Conservation (phyloP, 2,329 filamentous ascomycete genomes). For the Monosporascus sp. region DNA sequence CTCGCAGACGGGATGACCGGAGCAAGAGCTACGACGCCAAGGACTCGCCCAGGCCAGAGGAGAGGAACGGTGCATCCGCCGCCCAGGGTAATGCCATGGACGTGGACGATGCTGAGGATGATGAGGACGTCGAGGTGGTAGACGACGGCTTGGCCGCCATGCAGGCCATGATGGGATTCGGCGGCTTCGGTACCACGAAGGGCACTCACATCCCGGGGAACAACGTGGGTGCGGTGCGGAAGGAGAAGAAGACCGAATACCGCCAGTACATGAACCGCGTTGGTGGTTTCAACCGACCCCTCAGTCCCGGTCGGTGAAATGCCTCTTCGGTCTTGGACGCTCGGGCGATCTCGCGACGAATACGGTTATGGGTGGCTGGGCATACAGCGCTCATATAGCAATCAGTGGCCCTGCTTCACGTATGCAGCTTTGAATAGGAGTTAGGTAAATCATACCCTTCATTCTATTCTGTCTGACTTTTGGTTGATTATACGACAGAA, state of each 20-base stretch:
- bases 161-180: conserved; percentile 86
- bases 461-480: background rate
- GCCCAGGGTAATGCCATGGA: conserved; percentile 21
- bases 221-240: conserved; percentile 72
- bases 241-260: conserved; percentile 93
- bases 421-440: background rate
- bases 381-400: background rate
- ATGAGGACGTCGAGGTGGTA: conserved; percentile 47
- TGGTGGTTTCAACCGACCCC: conserved; percentile 75
- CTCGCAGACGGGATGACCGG: conserved; percentile 9
- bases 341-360: background rate
- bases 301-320: conserved; percentile 48
- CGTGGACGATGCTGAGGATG: conserved; percentile 35
- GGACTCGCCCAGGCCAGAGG: conserved; percentile 4
- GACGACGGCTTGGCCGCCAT: conserved; percentile 70
- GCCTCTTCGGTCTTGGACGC: background rate
- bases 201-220: conserved; percentile 86
- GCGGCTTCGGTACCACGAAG: conserved; percentile 79
- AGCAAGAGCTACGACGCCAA: conserved; percentile 13
- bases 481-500: background rate
- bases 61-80: conserved; percentile 7
- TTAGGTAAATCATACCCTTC: background rate
- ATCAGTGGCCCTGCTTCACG: no score
- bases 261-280: conserved; percentile 93
- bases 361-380: background rate